Percentiles rank a stretch among this genome's conserved stretches.
Conservation (phyloP, 345 rosid genomes). For the Draba incana region DNA sequence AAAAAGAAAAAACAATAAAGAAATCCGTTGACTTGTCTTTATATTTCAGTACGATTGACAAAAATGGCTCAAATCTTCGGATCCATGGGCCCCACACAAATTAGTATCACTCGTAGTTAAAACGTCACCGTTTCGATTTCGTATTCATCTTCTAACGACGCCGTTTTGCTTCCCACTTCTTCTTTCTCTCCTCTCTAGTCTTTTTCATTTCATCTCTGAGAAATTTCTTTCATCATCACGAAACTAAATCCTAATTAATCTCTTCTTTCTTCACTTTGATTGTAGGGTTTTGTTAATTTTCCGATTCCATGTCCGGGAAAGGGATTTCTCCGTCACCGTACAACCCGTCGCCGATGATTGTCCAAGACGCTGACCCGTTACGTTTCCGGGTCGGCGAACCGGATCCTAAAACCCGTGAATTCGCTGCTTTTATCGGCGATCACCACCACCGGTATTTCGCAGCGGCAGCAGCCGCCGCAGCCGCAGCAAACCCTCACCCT, state of each 20-base stretch:
- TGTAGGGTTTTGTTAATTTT: neutral
- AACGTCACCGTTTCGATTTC: slow-evolving; percentile 29
- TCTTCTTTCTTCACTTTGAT: neutral
- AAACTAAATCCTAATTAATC: neutral
- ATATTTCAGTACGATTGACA: neutral
- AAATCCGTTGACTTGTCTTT: slow-evolving; percentile 29
- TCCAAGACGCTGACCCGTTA: slow-evolving; percentile 47
- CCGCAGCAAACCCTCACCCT: slow-evolving; percentile 39
- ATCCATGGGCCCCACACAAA: slow-evolving; percentile 17
- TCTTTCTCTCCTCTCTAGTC: slow-evolving; percentile 23
- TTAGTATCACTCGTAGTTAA: slow-evolving; percentile 1
- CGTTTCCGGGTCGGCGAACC: slow-evolving; percentile 44
- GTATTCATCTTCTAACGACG: neutral
- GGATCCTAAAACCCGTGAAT: slow-evolving; percentile 45
- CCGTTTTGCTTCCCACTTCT: slow-evolving; percentile 29
- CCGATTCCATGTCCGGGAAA: slow-evolving; percentile 41
- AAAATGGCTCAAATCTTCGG: neutral
- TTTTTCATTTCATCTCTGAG: slow-evolving; percentile 24
- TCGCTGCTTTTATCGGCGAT: slow-evolving; percentile 41
- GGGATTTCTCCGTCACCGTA: slow-evolving; percentile 33
- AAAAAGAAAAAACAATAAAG: neutral
- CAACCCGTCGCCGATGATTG: slow-evolving; percentile 31
- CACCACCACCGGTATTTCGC: slow-evolving; percentile 42
- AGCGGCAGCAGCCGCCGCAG: slow-evolving; percentile 44
- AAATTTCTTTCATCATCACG: neutral